A percentile compares a stretch with the other conserved stretches of the same genome.
These are phyloP conservation scores for Penicillium manginii DNA, from an alignment of 495 filamentous ascomycete species.

Conservation along the genomic window DNA sequence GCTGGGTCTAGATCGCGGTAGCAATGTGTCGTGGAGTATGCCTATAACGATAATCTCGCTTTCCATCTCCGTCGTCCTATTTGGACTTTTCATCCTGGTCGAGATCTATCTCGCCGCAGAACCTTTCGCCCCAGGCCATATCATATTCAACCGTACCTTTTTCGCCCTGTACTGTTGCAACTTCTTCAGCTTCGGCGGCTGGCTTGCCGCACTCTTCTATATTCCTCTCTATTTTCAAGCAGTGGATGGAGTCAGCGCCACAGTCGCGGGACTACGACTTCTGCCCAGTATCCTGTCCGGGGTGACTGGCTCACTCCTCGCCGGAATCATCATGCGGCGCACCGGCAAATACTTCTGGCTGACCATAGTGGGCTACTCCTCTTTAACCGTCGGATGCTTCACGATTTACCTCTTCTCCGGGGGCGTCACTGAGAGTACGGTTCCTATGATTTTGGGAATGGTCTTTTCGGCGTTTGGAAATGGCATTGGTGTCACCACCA, in stretches of 20 bases:
- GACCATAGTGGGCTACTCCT: conserved; percentile 61
- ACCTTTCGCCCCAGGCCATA: conserved; percentile 79
- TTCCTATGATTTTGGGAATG: conserved; percentile 61
- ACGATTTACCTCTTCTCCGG: conserved; percentile 66
- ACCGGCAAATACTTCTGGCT: conserved; percentile 81
- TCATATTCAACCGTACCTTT: conserved; percentile 73
- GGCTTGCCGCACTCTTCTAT: conserved; percentile 71
- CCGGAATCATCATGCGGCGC: conserved; percentile 72
- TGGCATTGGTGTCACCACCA: conserved; percentile 72
- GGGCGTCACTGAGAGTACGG: conserved; percentile 40
- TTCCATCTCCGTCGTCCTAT: conserved; percentile 60
- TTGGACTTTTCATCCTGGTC: conserved; percentile 69
- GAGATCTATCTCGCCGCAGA: conserved; percentile 73
- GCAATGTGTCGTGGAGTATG: conserved; percentile 70
- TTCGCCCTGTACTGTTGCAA: conserved; percentile 73
- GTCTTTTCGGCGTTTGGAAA: conserved; percentile 59
- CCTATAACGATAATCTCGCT: conserved; percentile 63
- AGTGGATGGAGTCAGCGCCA: conserved; percentile 66
- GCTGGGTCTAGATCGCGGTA: conserved; percentile 76
- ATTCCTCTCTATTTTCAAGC: conserved; percentile 82
- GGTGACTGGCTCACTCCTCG: conserved; percentile 69
- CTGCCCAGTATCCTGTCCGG: conserved; percentile 66
- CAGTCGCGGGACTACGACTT: conserved; percentile 65
- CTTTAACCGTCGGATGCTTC: conserved; percentile 54
- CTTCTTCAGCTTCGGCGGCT: conserved; percentile 74